Evolutionary conservation across 1,139 yeast species (phyloP), one percentile per base, ranked within the genome.

Genomic region (Debaryomyces coudertii): DNA sequence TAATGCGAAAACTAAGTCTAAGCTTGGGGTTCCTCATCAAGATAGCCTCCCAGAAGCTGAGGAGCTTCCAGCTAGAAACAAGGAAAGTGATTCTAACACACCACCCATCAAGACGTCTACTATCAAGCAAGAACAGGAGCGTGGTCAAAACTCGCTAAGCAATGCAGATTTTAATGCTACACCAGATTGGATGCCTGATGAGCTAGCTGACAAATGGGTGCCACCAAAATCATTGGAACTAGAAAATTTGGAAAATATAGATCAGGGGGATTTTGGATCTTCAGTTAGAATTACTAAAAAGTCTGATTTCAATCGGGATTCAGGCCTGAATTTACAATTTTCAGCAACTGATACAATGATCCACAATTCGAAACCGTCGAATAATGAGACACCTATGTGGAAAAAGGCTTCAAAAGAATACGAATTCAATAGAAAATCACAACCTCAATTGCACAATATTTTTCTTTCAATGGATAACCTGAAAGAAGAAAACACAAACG

Each of bases 101-200:
- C 35, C 41, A 8, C 52, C 50, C n/a, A 9, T 46, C 35, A 37
- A 47, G 23, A 45, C 54, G 6, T 46, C 47, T 27, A 41, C 57
- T 7, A 38, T 47, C 9, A 45, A 41, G 22, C 46, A 31, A 16
- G 45, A 15, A 30, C 40, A 18, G 15, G 36, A 38, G 4, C 20
- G 30, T 20, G 44, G 12, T 5, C 40, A 15, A 4, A 15, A 11
- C 11, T 15, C 20, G 4, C 6, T 22, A 7, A 16, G 16, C 16
- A 28, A 28, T 29, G 28, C 30, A 8, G 41, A 38, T 20, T 16
- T 47, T 8, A 58, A 66, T 43, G 52, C 57, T 5, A 72, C 78
- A 1, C 78, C 79, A 0, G 69, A 67, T 25, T 74, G 79, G 79
- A 73, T 75, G 78, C 79, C 79, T 0, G 50, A 63, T 5, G 77